phyloP scores from a whole-genome alignment of 2,329 filamentous ascomycete genomes.

The Lomentospora prolificans region DNA sequence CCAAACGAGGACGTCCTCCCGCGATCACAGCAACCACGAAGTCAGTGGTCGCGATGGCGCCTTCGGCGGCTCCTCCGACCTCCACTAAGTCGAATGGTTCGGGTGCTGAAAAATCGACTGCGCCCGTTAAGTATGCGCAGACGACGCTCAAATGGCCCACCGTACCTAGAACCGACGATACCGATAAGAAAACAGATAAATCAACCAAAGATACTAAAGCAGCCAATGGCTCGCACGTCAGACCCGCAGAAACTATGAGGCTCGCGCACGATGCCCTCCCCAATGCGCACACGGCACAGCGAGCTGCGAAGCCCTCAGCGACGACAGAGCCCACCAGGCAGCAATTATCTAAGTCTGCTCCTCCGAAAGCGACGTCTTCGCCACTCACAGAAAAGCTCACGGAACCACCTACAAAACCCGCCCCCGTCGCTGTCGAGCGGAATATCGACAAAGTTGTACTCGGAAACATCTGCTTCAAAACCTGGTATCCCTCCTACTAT shows the following conservation, averaged over 20 bases:
- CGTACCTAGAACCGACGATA: constrained; percentile 15
- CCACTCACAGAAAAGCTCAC: constrained; percentile 22
- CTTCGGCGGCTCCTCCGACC: constrained; percentile 11
- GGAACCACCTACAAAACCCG: constrained; percentile 12
- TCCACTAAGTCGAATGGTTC: constrained; percentile 14
- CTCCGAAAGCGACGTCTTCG: constrained; percentile 23
- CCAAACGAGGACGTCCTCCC: constrained; percentile 2
- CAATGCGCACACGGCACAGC: constrained; percentile 23
- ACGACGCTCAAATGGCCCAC: constrained; percentile 16
- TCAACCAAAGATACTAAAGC: constrained; percentile 29
- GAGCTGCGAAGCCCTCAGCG: constrained; percentile 14
- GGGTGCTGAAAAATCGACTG: constrained; percentile 3
- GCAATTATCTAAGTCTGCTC: constrained; percentile 12
- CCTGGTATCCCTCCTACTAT: constrained; percentile 92
- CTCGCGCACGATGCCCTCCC: constrained; percentile 15
- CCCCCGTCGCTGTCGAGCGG: constrained; percentile 40
- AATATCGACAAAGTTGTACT: constrained; percentile 84
- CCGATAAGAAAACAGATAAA: constrained; percentile 25
- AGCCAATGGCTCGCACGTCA: constrained; percentile 10
- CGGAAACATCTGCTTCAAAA: constrained; percentile 72
- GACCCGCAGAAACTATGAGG: not conserved
- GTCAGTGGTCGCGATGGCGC: constrained; percentile 9
- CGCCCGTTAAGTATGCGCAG: constrained; percentile 8
- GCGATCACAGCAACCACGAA: not conserved
- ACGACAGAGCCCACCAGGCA: constrained; percentile 13